Conservation (phyloP, 164 flowering plant genomes). For the Tetracentron sinense region DNA sequence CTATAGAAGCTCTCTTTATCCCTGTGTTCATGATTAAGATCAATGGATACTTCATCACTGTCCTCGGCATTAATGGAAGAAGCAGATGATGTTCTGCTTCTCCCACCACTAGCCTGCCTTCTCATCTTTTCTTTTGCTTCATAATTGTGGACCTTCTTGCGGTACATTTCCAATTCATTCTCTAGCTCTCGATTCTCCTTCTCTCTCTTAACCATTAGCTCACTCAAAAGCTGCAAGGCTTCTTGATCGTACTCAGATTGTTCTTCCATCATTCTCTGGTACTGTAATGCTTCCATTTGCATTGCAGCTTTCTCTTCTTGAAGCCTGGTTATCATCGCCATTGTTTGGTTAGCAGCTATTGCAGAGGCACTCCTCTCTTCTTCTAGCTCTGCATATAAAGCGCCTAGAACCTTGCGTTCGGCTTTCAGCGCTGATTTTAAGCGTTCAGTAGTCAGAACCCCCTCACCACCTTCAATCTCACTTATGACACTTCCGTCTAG, state of each 20-base stretch:
- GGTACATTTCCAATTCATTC: conserved; percentile 51
- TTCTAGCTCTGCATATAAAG: conserved; percentile 73
- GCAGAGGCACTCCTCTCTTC: conserved; percentile 53
- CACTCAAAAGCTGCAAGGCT: conserved; percentile 77
- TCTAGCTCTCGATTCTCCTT: conserved; percentile 77
- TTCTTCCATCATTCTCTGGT: conserved; percentile 32
- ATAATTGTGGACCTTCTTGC: conserved; percentile 47
- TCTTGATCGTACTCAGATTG: conserved; percentile 90
- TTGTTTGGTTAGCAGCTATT: conserved; percentile 77
- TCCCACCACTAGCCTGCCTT: conserved; percentile 31
- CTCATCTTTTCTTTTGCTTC: conserved; percentile 46
- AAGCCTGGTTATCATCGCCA: conserved; percentile 95
- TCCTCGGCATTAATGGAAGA: conserved; percentile 58
- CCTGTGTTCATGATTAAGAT: conserved; percentile 50
- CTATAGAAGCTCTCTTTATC: conserved; percentile 35
- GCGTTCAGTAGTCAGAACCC: conserved; percentile 39
- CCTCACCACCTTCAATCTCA: conserved; percentile 49
- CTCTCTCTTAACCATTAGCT: conserved; percentile 80
- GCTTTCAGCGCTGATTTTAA: conserved; percentile 52
- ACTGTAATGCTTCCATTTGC: conserved; percentile 76
- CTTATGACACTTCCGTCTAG: conserved; percentile 61
- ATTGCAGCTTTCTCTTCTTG: conserved; percentile 62
- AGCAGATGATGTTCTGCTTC: conserved; percentile 49
- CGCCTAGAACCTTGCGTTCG: conserved; percentile 55
- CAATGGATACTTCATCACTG: conserved; percentile 59